Evolutionary conservation across 192 early-diverging fungal species (phyloP).

Genomic region (Entomortierella chlamydospora): DNA sequence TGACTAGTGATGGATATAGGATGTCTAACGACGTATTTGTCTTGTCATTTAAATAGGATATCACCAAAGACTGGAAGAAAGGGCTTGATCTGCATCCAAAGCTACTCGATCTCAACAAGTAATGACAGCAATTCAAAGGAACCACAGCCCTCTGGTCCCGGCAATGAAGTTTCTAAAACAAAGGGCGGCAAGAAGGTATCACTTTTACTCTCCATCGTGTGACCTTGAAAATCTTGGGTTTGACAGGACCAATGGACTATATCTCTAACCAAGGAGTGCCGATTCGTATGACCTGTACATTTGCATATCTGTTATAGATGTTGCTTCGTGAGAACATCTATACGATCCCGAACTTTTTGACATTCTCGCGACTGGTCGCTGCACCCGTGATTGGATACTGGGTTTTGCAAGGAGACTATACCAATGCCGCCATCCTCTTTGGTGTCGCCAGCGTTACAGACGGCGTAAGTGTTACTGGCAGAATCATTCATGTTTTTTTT

Average conservation of each 20-base stretch:
- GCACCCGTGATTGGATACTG: conserved; percentile 92
- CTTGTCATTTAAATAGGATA: conserved; percentile 17
- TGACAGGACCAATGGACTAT: background rate
- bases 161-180: conserved; percentile 5
- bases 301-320: background rate
- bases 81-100: conserved; percentile 12
- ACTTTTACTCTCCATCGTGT: background rate
- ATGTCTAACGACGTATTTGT: background rate
- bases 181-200: conserved; percentile 45
- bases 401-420: conserved; percentile 80
- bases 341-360: conserved; percentile 92
- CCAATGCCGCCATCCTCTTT: conserved; percentile 78
- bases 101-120: conserved; percentile 22
- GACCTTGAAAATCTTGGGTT: background rate
- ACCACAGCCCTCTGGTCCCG: background rate
- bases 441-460: conserved; percentile 89
- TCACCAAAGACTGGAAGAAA: conserved; percentile 6
- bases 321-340: conserved; percentile 80
- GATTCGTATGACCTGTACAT: background rate
- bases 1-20: background rate
- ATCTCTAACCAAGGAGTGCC: no score
- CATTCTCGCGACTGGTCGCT: conserved; percentile 79
- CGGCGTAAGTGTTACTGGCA: conserved; percentile 59
- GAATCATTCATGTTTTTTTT: background rate
- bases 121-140: conserved; percentile 6